phyloP scores from a whole-genome alignment of 1,284 basidiomycete species.

The Amylostereum areolatum region DNA sequence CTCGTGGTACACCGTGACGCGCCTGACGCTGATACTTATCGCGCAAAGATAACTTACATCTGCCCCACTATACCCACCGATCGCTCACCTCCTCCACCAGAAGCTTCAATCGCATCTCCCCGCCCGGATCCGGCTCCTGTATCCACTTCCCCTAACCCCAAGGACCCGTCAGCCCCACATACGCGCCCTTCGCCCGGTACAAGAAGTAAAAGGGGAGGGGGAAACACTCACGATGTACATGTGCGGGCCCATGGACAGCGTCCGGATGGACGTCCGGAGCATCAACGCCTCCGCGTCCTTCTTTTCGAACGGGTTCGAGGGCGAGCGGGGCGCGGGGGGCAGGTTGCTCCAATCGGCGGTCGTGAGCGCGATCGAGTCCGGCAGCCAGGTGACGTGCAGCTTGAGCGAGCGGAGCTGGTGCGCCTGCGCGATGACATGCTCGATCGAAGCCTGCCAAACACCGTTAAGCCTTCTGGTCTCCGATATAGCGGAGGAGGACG shows the following conservation, averaged over 20 bases:
- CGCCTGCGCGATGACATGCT: slow-evolving; percentile 39
- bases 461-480: neutral
- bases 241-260: slow-evolving; percentile 40
- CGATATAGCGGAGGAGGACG: neutral
- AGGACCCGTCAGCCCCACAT: too few relatives aligned
- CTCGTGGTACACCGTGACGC: too few relatives aligned
- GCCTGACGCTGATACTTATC: too few relatives aligned
- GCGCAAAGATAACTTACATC: too few relatives aligned
- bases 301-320: slow-evolving; percentile 29
- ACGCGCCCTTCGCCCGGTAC: neutral
- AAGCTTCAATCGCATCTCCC: slow-evolving; percentile 8
- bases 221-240: slow-evolving; percentile 39
- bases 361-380: slow-evolving; percentile 7
- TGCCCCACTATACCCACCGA: neutral
- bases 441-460: slow-evolving; percentile 35
- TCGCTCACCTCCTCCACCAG: slow-evolving; percentile 7
- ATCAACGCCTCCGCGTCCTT: slow-evolving; percentile 47
- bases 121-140: slow-evolving; percentile 1
- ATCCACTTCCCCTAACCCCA: slow-evolving; percentile 11
- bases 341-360: slow-evolving; percentile 1
- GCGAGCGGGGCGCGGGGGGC: slow-evolving; percentile 9
- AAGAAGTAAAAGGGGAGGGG: neutral
- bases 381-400: slow-evolving; percentile 46
- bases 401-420: slow-evolving; percentile 44
- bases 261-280: slow-evolving; percentile 41